Percentiles rank a stretch among this genome's conserved stretches.
Conservation (phyloP, 345 rosid species). For the Euphorbia tirucalli region DNA sequence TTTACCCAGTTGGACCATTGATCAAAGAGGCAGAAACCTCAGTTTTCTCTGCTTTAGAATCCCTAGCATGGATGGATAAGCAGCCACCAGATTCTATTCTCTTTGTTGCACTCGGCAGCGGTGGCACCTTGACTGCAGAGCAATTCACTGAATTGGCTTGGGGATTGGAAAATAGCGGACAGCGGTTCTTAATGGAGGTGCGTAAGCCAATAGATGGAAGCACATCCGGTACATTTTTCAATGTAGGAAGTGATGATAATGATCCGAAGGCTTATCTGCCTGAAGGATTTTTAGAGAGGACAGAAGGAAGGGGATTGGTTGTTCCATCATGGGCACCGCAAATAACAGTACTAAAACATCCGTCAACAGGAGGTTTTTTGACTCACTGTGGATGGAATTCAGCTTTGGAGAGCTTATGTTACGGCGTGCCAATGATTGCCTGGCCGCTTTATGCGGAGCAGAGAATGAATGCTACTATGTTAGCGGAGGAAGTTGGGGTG, state of each 20-base stretch:
- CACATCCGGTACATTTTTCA: slow-evolving; percentile 12
- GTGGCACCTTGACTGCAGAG: slow-evolving; percentile 18
- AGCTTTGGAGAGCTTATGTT: slow-evolving; percentile 14
- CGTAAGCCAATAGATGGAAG: slow-evolving; percentile 17
- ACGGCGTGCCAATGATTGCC: slow-evolving; percentile 21
- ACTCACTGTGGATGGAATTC: slow-evolving; percentile 36
- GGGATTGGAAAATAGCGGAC: slow-evolving; percentile 26
- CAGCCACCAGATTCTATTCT: slow-evolving; percentile 22
- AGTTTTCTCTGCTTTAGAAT: not conserved
- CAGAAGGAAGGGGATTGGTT: slow-evolving; percentile 14
- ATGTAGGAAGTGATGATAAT: slow-evolving; percentile 16
- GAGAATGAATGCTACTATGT: slow-evolving; percentile 23
- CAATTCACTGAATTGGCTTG: slow-evolving; percentile 22
- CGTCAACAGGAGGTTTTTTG: slow-evolving; percentile 22
- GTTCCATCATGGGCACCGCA: slow-evolving; percentile 25
- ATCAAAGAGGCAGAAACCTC: slow-evolving; percentile 16
- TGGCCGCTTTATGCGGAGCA: slow-evolving; percentile 35
- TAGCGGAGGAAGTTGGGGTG: slow-evolving; percentile 23
- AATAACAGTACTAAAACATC: slow-evolving; percentile 17
- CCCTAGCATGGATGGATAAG: slow-evolving; percentile 20
- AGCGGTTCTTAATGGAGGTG: slow-evolving; percentile 20
- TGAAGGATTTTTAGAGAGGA: slow-evolving; percentile 22
- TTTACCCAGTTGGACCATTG: slow-evolving; percentile 18
- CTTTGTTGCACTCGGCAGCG: slow-evolving; percentile 23
- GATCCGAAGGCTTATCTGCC: slow-evolving; percentile 24